Base-by-base conservation (phyloP, 768 basidiomycete species). In the Lentinula sp. region DNA sequence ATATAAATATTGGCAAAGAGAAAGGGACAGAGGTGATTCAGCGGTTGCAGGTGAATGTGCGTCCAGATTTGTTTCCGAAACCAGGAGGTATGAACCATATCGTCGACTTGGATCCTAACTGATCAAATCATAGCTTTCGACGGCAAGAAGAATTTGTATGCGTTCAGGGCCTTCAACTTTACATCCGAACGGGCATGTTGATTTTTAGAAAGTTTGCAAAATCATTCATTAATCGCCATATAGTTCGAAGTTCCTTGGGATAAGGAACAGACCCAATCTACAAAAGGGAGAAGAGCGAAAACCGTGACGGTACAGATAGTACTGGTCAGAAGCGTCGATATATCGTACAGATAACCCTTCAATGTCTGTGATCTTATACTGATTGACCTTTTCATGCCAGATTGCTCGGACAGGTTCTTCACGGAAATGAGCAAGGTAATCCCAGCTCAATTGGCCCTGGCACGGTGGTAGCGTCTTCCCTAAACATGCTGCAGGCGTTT, bases 401-500 rank as follows among this genome's bases (percentile, higher is more conserved):
- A 13, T 15, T 50, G 28, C 59, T 60, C 4, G 21, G 9, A 15
- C 13, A 21, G 18, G 23, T 60, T 45, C 46, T 59, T 5, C 18
- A 11, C n/a, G 57, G 57, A 13, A 13, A 40, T 13, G 45, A 51
- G n/a, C 59, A 60, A 31, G 59, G 51, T 6, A 21, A 62, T 60
- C 49, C 61, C 7, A 42, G 45, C 1, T 62, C 62, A 21, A 50
- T 65, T 35, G 61, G 61, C 7, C 63, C 64, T 10, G 66, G 67
- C 23, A 66, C 65, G 13, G 66, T 69, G 34, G 62, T 66, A 1
- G 62, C 64, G 6, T 65, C 62, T 3, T 67, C 70, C 5, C 40
- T 75, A 21, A 74, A 71, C 43, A 70, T 75, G 70, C 60, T 75
- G 3, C 74, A 75, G 50, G 63, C 74, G 3, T 75, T 71, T 40